These are phyloP conservation scores for Castanospermum australe DNA, from an alignment of 306 rosid genomes.

Conservation along the genomic window DNA sequence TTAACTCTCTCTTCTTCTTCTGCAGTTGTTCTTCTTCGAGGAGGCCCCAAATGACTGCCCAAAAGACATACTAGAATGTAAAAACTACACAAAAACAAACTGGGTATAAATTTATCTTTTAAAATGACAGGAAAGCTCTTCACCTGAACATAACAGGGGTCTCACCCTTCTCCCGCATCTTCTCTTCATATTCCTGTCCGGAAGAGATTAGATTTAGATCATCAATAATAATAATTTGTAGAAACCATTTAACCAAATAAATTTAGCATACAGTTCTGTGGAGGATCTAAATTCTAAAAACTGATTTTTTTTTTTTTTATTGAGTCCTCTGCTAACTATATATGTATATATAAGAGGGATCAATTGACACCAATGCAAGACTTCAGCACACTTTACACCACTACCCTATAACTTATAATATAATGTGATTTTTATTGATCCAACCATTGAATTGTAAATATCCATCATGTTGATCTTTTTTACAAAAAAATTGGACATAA, in stretches of 20 bases:
- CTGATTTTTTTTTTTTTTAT: background rate
- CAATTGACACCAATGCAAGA: too few relatives aligned
- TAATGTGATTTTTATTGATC: too few relatives aligned
- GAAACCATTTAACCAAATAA: slow-evolving; percentile 13
- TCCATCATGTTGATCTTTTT: too few relatives aligned
- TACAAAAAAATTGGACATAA: too few relatives aligned
- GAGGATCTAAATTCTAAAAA: background rate
- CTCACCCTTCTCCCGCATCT: slow-evolving; percentile 93
- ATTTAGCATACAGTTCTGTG: slow-evolving; percentile 11
- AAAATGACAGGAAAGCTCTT: slow-evolving; percentile 19
- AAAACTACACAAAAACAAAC: slow-evolving; percentile 34
- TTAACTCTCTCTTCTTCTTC: slow-evolving; percentile 95
- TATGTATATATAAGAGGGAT: background rate
- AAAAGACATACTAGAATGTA: slow-evolving; percentile 40
- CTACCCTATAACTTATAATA: too few relatives aligned
- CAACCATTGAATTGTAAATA: too few relatives aligned
- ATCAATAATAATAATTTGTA: background rate
- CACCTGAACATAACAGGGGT: slow-evolving; percentile 98
- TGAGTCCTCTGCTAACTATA: background rate
- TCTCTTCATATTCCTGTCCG: slow-evolving; percentile 88
- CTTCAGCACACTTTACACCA: too few relatives aligned
- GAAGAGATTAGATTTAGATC: slow-evolving; percentile 31
- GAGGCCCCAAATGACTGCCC: slow-evolving; percentile 93
- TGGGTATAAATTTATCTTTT: slow-evolving; percentile 16
- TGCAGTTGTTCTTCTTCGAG: slow-evolving; percentile 80